These are phyloP conservation scores for Phytopythium chamaehyphon DNA, from an alignment of 352 stramenopile genomes.

Conservation along the genomic window DNA sequence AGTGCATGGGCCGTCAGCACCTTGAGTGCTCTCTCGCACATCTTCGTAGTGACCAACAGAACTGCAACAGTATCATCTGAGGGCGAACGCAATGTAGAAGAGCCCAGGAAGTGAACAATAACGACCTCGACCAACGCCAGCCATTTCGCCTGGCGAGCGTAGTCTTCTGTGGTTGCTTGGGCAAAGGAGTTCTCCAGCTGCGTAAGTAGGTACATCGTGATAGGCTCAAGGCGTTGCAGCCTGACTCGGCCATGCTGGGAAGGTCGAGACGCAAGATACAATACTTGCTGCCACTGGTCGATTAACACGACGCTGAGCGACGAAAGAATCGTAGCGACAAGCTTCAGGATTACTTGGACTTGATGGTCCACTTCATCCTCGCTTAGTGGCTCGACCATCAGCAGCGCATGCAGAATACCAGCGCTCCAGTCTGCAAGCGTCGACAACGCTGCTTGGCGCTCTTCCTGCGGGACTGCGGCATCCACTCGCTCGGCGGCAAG, in stretches of 20 bases:
- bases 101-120: conserved; percentile 46
- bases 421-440: conserved; percentile 51
- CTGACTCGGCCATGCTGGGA: too few species aligned
- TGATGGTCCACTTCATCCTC: conserved; percentile 14
- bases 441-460: conserved; percentile 51
- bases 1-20: conserved; percentile 29
- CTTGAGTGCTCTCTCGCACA: conserved; percentile 7
- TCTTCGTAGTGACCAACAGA: conserved; percentile 7
- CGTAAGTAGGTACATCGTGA: conserved; percentile 30
- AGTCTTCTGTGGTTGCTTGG: conserved; percentile 55
- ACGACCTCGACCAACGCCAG: conserved; percentile 50
- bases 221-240: conserved; percentile 1
- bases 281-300: not conserved
- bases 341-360: conserved; percentile 16
- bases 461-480: conserved; percentile 40
- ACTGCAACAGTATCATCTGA: conserved; percentile 8
- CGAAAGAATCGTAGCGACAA: conserved; percentile 42
- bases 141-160: conserved; percentile 75
- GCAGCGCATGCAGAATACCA: conserved; percentile 35
- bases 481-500: conserved; percentile 38
- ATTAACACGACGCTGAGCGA: conserved; percentile 9
- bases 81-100: too few species aligned
- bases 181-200: conserved; percentile 59
- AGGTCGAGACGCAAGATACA: not conserved
- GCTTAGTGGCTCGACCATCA: conserved; percentile 18